A percentile compares a stretch with the other conserved stretches of the same genome.
Evolutionary conservation across 2,329 filamentous ascomycete genomes (phyloP).

Genomic region (Phialophora tarda): DNA sequence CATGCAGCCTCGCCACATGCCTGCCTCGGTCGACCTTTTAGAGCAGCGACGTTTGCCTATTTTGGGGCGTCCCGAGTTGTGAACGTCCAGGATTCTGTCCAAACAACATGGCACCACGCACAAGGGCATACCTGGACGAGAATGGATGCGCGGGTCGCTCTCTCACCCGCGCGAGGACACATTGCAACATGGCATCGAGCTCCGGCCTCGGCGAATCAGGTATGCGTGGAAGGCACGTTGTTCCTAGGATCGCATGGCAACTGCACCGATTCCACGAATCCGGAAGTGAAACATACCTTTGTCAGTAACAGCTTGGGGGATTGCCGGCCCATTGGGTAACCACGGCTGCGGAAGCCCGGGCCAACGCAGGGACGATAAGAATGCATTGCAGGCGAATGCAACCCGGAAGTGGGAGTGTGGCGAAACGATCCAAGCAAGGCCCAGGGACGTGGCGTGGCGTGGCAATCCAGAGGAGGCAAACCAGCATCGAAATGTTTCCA

Average conservation of each 20-base stretch:
- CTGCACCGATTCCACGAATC: background rate
- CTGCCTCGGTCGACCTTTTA: background rate
- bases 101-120: background rate
- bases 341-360: slow-evolving; percentile 14
- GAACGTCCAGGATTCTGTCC: background rate
- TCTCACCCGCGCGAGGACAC: background rate
- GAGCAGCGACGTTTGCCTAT: background rate
- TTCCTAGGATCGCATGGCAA: background rate
- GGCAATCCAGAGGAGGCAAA: background rate
- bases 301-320: background rate
- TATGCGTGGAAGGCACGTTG: background rate
- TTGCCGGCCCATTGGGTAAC: slow-evolving; percentile 1
- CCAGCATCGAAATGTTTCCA: background rate
- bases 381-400: background rate
- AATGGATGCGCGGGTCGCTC: background rate
- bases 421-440: background rate
- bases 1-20: background rate
- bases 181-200: background rate
- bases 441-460: background rate
- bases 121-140: background rate
- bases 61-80: background rate
- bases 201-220: background rate
- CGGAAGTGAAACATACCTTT: background rate
- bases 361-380: background rate
- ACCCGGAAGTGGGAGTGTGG: slow-evolving; percentile 2